Evolutionary conservation across 2,329 filamentous ascomycete species (phyloP).

Genomic region (Fusarium subglutinans): DNA sequence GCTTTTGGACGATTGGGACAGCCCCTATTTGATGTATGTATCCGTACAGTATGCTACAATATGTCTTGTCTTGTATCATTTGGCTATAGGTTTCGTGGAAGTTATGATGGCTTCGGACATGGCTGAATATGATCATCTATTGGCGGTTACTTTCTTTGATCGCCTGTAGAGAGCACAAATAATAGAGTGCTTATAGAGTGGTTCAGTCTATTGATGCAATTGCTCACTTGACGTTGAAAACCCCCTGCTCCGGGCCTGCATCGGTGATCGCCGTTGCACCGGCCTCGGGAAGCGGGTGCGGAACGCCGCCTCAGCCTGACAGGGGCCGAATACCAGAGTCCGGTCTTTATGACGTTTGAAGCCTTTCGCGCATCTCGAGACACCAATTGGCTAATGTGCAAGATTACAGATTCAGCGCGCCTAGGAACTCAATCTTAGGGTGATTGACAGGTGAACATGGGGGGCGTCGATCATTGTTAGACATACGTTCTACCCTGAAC

Average conservation of each 20-base stretch:
- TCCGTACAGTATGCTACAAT: not conserved
- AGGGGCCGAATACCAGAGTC: conserved; percentile 17
- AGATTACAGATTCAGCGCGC: not conserved
- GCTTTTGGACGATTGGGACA: not conserved
- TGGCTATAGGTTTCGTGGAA: not conserved
- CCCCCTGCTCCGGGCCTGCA: conserved; percentile 21
- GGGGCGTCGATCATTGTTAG: not conserved
- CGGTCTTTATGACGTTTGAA: conserved; percentile 15
- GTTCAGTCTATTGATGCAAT: not conserved
- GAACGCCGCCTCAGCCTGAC: conserved; percentile 36
- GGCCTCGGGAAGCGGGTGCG: conserved; percentile 21
- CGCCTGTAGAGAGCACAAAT: not conserved
- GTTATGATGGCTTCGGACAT: conserved; percentile 34
- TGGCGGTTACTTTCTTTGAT: not conserved
- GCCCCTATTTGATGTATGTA: not conserved
- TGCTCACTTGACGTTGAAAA: conserved; percentile 1
- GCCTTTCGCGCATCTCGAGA: not conserved
- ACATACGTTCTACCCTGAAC: not conserved
- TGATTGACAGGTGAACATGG: conserved; percentile 3
- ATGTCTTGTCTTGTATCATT: not conserved
- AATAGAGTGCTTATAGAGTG: not conserved
- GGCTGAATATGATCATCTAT: not conserved
- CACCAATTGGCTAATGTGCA: not conserved
- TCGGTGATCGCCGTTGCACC: conserved; percentile 41
- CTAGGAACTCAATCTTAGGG: conserved; percentile 19